Evolutionary conservation across 495 filamentous ascomycete genomes (phyloP).

Genomic region (Delitschia confertaspora): DNA sequence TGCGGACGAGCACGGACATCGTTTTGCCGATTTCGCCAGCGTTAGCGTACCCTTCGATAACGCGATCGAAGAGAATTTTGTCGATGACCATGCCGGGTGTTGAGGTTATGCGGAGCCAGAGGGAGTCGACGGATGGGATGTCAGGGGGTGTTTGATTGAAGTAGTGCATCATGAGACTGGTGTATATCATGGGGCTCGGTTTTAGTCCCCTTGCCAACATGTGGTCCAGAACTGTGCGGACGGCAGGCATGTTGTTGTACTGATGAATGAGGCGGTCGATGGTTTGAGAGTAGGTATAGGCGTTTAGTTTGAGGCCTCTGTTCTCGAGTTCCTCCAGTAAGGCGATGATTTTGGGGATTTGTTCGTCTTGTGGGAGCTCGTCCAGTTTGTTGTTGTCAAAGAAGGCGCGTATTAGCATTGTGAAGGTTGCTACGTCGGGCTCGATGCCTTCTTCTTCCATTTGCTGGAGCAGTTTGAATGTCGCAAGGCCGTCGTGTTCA

Average conservation of each 20-base stretch:
- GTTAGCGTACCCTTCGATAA: conserved; percentile 53
- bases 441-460: conserved; percentile 42
- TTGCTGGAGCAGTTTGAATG: conserved; percentile 38
- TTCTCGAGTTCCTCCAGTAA: conserved; percentile 47
- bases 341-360: conserved; percentile 31
- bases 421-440: conserved; percentile 47
- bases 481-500: conserved; percentile 32
- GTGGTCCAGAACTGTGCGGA: conserved; percentile 51
- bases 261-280: conserved; percentile 51
- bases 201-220: conserved; percentile 46
- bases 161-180: conserved; percentile 59
- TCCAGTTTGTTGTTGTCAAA: conserved; percentile 33
- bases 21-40: conserved; percentile 43
- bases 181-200: conserved; percentile 55
- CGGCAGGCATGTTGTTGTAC: conserved; percentile 39
- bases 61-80: conserved; percentile 55
- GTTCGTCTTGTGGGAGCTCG: conserved; percentile 29
- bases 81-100: conserved; percentile 40
- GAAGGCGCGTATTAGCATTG: conserved; percentile 44
- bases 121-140: conserved; percentile 44
- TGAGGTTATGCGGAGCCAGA: conserved; percentile 43
- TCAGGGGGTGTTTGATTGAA: conserved; percentile 51
- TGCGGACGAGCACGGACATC: conserved; percentile 41
- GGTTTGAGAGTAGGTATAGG: conserved; percentile 52
- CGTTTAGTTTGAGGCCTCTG: conserved; percentile 46